Conservation (phyloP, 2,329 filamentous ascomycete species). For the Ustilaginoidea virens region DNA sequence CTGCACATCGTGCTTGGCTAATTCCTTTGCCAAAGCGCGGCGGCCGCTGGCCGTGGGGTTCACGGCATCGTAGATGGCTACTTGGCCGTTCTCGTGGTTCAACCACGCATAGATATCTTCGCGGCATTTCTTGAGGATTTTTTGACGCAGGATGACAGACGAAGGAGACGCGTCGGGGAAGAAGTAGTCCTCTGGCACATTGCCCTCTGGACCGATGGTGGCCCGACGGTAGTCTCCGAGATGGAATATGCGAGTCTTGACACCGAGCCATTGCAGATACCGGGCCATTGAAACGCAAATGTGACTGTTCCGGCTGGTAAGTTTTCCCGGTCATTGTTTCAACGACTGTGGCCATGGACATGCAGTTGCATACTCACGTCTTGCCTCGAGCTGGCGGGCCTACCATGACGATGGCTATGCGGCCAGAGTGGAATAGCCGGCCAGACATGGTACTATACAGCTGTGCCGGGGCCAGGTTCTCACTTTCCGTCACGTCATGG, state of each 20-base stretch:
- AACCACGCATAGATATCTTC: conserved; percentile 95
- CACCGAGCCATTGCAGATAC: conserved; percentile 91
- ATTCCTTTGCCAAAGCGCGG: conserved; percentile 79
- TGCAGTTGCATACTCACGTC: conserved; percentile 46
- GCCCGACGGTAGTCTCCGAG: conserved; percentile 90
- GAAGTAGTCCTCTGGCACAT: conserved; percentile 95
- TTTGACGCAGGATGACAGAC: conserved; percentile 86
- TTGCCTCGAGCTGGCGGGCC: conserved; percentile 90
- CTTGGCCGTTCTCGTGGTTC: conserved; percentile 93
- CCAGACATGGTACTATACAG: conserved; percentile 97
- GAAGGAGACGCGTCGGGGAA: conserved; percentile 86
- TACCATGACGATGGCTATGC: conserved; percentile 95
- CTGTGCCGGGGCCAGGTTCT: conserved; percentile 80
- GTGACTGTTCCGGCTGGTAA: conserved; percentile 44
- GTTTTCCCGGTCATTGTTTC: background rate
- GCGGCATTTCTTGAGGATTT: conserved; percentile 92
- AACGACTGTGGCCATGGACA: background rate
- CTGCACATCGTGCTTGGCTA: conserved; percentile 93
- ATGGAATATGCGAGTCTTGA: conserved; percentile 97
- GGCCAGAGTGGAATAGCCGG: conserved; percentile 87
- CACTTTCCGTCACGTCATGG: conserved; percentile 75
- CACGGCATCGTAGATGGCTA: conserved; percentile 96
- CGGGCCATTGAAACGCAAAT: conserved; percentile 90
- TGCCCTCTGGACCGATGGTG: conserved; percentile 66
- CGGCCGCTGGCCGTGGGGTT: conserved; percentile 78